These are phyloP conservation scores for Nannizziopsis arthrosporioides DNA, from an alignment of 2,329 filamentous ascomycete species.

Conservation along the genomic window DNA sequence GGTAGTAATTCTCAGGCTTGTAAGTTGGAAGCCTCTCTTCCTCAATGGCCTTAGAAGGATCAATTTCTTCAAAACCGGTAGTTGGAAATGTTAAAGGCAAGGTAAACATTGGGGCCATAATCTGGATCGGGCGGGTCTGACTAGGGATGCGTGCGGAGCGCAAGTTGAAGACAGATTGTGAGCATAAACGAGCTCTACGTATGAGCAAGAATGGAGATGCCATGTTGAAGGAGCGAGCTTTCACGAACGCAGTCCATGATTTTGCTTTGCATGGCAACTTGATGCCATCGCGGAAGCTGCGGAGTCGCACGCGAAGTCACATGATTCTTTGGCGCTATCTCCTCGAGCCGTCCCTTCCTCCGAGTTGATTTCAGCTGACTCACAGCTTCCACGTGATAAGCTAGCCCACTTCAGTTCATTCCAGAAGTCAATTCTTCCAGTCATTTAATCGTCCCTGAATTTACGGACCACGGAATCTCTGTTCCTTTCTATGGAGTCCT, in stretches of 20 bases:
- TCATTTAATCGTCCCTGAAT: no score
- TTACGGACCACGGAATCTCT: no score
- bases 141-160: neutral
- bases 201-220: neutral
- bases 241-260: neutral
- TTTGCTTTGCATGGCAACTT: no score
- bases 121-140: neutral
- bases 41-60: slow-evolving; percentile 9
- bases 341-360: no score
- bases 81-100: neutral
- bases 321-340: no score
- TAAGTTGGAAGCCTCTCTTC: slow-evolving; percentile 18
- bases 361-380: no score
- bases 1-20: slow-evolving; percentile 17
- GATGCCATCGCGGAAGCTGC: no score
- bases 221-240: neutral
- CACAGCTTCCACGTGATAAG: no score
- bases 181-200: neutral
- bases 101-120: neutral
- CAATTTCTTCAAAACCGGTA: neutral
- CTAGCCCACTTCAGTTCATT: no score
- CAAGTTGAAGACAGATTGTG: neutral
- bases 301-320: no score
- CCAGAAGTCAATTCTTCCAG: no score
- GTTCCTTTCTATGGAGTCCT: no score